Percentiles rank a stretch among this genome's conserved stretches.
phyloP scores from a whole-genome alignment of 2,329 filamentous ascomycete species.

The Lachnellula hyalina region DNA sequence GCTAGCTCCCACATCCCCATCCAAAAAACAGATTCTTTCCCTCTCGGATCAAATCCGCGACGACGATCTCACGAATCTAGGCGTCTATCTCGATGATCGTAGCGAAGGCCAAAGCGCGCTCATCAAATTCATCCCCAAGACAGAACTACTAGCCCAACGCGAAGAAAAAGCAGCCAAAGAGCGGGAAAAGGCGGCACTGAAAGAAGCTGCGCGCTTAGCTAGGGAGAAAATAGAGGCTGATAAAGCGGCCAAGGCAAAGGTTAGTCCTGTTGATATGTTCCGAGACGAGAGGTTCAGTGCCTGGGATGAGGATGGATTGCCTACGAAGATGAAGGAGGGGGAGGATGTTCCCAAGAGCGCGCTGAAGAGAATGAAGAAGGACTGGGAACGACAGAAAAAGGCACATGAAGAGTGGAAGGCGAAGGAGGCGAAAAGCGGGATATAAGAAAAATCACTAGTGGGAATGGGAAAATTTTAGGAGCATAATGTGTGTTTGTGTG shows the following conservation, averaged over 20 bases:
- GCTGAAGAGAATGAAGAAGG: constrained; percentile 78
- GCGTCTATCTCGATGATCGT: constrained; percentile 84
- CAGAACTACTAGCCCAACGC: constrained; percentile 51
- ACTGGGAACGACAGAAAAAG: constrained; percentile 89
- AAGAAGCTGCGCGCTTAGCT: constrained; percentile 45
- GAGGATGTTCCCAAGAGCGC: constrained; percentile 76
- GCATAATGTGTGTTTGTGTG: background rate
- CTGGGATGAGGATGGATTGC: constrained; percentile 80
- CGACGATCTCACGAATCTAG: constrained; percentile 71
- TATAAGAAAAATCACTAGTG: background rate
- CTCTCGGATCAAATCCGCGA: constrained; percentile 81
- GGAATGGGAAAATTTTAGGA: background rate
- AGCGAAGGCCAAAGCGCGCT: constrained; percentile 62
- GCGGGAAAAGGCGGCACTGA: constrained; percentile 56
- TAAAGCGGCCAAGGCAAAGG: constrained; percentile 53
- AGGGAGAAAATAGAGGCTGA: constrained; percentile 47
- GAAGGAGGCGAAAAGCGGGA: constrained; percentile 10
- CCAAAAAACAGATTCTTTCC: constrained; percentile 66
- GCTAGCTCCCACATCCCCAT: constrained; percentile 44
- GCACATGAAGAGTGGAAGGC: constrained; percentile 57
- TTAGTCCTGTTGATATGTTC: constrained; percentile 52
- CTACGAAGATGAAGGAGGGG: constrained; percentile 70
- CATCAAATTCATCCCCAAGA: constrained; percentile 59
- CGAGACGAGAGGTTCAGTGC: constrained; percentile 59
- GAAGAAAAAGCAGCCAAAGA: constrained; percentile 57